Evolutionary conservation across 2,329 filamentous ascomycete species (phyloP).

Genomic region (Exophiala viscosa): DNA sequence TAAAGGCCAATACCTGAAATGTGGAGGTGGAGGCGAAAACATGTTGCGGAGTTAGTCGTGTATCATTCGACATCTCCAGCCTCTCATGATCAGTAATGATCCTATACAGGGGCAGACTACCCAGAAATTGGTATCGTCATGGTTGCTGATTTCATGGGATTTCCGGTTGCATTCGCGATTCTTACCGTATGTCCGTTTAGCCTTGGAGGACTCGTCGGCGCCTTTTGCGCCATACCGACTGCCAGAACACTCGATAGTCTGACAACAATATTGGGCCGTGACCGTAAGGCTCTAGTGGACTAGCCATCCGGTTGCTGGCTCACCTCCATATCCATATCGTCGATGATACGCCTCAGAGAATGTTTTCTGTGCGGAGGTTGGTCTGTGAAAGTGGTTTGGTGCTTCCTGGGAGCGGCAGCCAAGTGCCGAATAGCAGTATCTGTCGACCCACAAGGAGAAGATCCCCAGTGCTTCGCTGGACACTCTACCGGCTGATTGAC

Average conservation of each 20-base stretch:
- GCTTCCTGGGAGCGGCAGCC: too few relatives aligned
- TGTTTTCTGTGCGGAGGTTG: too few relatives aligned
- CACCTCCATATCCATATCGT: too few relatives aligned
- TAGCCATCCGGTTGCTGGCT: too few relatives aligned
- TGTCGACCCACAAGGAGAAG: not conserved
- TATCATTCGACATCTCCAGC: not conserved
- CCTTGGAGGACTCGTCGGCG: not conserved
- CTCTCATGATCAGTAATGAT: not conserved
- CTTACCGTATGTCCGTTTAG: conserved; percentile 5
- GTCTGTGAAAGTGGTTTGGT: too few relatives aligned
- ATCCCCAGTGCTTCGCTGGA: conserved; percentile 5
- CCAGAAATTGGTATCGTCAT: not conserved
- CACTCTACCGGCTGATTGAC: conserved; percentile 6
- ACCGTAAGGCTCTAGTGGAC: too few relatives aligned
- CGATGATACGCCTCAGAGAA: too few relatives aligned
- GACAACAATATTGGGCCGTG: too few relatives aligned
- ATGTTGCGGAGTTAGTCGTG: not conserved
- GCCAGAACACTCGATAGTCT: too few relatives aligned
- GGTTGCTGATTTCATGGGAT: conserved; percentile 12
- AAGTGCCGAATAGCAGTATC: not conserved
- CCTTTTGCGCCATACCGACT: too few relatives aligned
- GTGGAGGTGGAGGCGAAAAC: conserved; percentile 4
- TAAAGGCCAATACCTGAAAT: not conserved
- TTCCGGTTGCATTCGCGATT: conserved; percentile 6
- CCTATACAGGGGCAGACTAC: not conserved